Evolutionary conservation across 108 stramenopile genomes (phyloP).

Genomic region (Nitzschia palea): DNA sequence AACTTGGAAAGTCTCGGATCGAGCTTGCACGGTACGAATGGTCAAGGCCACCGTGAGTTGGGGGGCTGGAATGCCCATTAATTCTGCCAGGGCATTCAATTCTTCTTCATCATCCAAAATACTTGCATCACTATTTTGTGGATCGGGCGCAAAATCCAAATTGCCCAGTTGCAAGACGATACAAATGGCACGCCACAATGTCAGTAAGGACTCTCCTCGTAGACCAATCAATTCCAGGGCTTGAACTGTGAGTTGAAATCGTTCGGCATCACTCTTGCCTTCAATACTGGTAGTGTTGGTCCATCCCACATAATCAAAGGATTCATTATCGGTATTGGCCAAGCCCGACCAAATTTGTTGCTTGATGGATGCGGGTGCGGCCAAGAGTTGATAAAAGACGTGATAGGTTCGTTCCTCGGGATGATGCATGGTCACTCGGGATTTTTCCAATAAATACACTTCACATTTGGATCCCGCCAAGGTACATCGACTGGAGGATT

Average conservation of each 20-base stretch:
- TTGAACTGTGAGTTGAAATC: slow-evolving; percentile 73
- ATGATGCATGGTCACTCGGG: slow-evolving; percentile 89
- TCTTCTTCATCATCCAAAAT: slow-evolving; percentile 49
- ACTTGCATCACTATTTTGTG: slow-evolving; percentile 46
- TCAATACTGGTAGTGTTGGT: slow-evolving; percentile 60
- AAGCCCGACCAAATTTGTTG: slow-evolving; percentile 73
- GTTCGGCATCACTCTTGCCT: slow-evolving; percentile 83
- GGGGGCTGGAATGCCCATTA: slow-evolving; percentile 76
- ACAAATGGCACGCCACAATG: slow-evolving; percentile 71
- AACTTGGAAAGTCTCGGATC: slow-evolving; percentile 77
- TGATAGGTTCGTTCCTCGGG: slow-evolving; percentile 98
- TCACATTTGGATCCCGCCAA: slow-evolving; percentile 77
- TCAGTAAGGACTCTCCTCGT: slow-evolving; percentile 51
- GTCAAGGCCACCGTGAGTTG: slow-evolving; percentile 54
- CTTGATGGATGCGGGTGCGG: slow-evolving; percentile 76
- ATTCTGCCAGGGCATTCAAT: slow-evolving; percentile 57
- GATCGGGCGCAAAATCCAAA: slow-evolving; percentile 68
- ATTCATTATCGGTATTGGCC: slow-evolving; percentile 54
- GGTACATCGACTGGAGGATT: slow-evolving; percentile 39
- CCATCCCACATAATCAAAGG: slow-evolving; percentile 72
- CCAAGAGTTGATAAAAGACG: slow-evolving; percentile 97
- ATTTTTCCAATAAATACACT: slow-evolving; percentile 96
- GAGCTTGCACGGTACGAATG: slow-evolving; percentile 68
- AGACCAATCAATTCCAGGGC: slow-evolving; percentile 77
- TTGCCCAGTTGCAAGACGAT: slow-evolving; percentile 88